phyloP scores from a whole-genome alignment of 1,139 yeast genomes.

The Candida neerlandica region DNA sequence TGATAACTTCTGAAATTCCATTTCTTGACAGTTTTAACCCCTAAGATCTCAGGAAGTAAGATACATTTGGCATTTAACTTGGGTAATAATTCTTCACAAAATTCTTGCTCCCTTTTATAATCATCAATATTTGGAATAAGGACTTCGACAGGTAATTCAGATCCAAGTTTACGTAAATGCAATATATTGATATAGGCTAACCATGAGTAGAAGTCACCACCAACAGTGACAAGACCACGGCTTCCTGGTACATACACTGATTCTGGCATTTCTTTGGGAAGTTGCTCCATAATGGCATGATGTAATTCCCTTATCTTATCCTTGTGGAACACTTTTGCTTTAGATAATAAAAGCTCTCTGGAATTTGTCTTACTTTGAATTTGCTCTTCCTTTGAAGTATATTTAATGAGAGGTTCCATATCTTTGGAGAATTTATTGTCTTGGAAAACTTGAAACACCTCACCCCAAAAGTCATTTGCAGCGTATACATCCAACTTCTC shows the following conservation, averaged over 20 bases:
- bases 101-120: conserved; percentile 28
- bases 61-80: conserved; percentile 33
- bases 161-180: conserved; percentile 37
- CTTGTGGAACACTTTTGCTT: conserved; percentile 23
- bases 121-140: conserved; percentile 36
- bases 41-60: conserved; percentile 36
- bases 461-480: conserved; percentile 22
- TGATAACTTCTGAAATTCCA: conserved; percentile 42
- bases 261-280: conserved; percentile 28
- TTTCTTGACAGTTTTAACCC: conserved; percentile 32
- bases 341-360: conserved; percentile 29
- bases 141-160: conserved; percentile 39
- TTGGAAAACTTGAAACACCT: conserved; percentile 21
- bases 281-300: conserved; percentile 19
- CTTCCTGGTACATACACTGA: conserved; percentile 28
- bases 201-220: conserved; percentile 45
- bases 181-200: conserved; percentile 36
- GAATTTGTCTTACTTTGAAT: conserved; percentile 18
- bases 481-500: background rate
- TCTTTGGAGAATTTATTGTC: conserved; percentile 17
- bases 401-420: conserved; percentile 18
- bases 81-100: conserved; percentile 29
- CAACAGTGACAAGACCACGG: conserved; percentile 39
- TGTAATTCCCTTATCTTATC: conserved; percentile 29
- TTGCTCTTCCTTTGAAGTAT: conserved; percentile 19